These are phyloP conservation scores for Lepidium africanum DNA, from an alignment of 345 rosid genomes.

Conservation along the genomic window DNA sequence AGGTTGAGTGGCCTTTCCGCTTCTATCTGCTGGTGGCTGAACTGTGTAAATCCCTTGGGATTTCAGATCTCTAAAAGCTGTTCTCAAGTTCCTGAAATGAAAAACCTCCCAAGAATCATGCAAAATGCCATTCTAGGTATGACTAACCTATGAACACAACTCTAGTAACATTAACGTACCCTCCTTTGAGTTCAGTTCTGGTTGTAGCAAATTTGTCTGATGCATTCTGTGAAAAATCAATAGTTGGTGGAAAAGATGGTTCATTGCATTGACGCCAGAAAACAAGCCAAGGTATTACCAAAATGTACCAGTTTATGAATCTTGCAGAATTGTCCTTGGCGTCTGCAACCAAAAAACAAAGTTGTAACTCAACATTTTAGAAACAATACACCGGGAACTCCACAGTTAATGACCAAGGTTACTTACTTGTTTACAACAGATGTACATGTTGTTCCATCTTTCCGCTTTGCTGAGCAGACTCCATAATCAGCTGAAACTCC, in stretches of 20 bases:
- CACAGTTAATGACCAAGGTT: neutral
- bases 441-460: constrained; percentile 71
- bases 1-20: constrained; percentile 46
- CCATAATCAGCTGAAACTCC: constrained; percentile 84
- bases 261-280: neutral
- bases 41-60: constrained; percentile 61
- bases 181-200: constrained; percentile 79
- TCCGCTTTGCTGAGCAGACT: constrained; percentile 73
- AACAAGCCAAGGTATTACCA: constrained; percentile 11
- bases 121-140: neutral
- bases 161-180: constrained; percentile 45
- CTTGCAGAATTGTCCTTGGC: constrained; percentile 59
- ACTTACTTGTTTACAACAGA: constrained; percentile 65
- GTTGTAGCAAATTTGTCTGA: constrained; percentile 50
- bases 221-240: constrained; percentile 44
- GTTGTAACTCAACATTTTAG: neutral
- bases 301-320: constrained; percentile 54
- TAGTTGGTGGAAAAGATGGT: neutral
- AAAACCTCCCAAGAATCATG: neutral
- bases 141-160: neutral
- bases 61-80: constrained; percentile 44
- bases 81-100: constrained; percentile 52
- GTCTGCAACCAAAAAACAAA: constrained; percentile 46
- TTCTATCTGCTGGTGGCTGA: constrained; percentile 47
- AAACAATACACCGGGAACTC: neutral